phyloP scores from a whole-genome alignment of 1,139 yeast genomes.

The Kodamaea alishanica region DNA sequence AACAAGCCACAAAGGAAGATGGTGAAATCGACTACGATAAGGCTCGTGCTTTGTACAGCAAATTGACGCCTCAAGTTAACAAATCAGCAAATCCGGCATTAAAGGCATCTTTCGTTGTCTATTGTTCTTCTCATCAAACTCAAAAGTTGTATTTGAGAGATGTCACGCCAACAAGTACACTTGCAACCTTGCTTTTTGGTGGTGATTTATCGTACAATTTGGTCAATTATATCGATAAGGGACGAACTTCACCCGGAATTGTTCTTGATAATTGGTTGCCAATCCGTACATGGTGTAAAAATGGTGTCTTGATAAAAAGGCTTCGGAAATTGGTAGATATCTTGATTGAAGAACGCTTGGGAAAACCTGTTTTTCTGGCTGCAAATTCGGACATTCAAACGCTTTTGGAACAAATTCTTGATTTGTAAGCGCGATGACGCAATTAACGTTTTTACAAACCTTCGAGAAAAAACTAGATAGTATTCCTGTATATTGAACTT shows the following conservation, averaged over 20 bases:
- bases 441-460: too few species aligned
- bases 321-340: conserved; percentile 63
- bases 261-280: conserved; percentile 45
- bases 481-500: too few species aligned
- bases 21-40: conserved; percentile 32
- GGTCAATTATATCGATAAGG: conserved; percentile 30
- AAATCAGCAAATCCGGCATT: conserved; percentile 22
- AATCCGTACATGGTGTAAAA: conserved; percentile 95
- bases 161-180: conserved; percentile 71
- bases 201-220: conserved; percentile 73
- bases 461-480: too few species aligned
- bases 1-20: conserved; percentile 34
- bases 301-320: conserved; percentile 78
- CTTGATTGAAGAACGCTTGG: conserved; percentile 54
- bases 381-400: conserved; percentile 10
- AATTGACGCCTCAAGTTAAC: conserved; percentile 33
- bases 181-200: conserved; percentile 74
- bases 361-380: conserved; percentile 19
- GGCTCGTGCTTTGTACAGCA: conserved; percentile 24
- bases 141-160: conserved; percentile 68
- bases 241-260: conserved; percentile 40
- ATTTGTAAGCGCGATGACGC: conserved; percentile 1
- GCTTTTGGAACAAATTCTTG: conserved; percentile 10
- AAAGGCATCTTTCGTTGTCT: conserved; percentile 55
- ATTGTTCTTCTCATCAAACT: conserved; percentile 56